Evolutionary conservation across 2,329 filamentous ascomycete genomes (phyloP), one percentile per base, ranked within the genome.

Genomic region (Penicillium sp.): DNA sequence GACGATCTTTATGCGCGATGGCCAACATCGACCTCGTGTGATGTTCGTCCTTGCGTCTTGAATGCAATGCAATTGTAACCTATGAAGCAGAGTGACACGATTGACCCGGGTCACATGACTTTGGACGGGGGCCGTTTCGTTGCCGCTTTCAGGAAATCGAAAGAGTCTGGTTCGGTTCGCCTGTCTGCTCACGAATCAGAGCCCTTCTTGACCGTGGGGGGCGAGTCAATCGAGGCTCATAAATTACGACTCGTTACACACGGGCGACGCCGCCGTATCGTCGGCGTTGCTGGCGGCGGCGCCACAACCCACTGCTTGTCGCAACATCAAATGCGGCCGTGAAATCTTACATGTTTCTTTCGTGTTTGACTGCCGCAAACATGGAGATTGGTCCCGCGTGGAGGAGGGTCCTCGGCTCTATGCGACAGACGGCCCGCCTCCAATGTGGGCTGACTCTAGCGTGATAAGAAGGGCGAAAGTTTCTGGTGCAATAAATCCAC

Each of bases 101-200:
- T 29, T 28, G 16, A 23, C 16, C 39, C 8, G 8, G 10, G 23
- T 38, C 15, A n/a, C 24, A n/a, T 33, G 29, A 51, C 24, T 6
- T 52, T 53, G 54, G 52, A 45, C 54, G 18, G 45, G 10, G 46
- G 38, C 48, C 46, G 16, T 24, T 55, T 58, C 52, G 10, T 49
- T 59, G 49, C 58, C 58, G 57, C 58, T 52, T 61, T 55, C 57
- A 45, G 58, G 9, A 15, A 23, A 31, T 52, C 21, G 31, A 50
- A 38, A 45, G 42, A 55, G 42, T 45, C 28, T 51, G 42, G 45
- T 10, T 42, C 31, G n/a, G 33, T 18, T 42, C 15, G 16, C 34
- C 12, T 48, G 38, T 24, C 9, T 6, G n/a, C 28, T 1, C 4
- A 4, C 51, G 52, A 49, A 53, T 54, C 42, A 54, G 1, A 47